Conservation (phyloP, 768 basidiomycete genomes). For the Kwoniella mangroviensis region DNA sequence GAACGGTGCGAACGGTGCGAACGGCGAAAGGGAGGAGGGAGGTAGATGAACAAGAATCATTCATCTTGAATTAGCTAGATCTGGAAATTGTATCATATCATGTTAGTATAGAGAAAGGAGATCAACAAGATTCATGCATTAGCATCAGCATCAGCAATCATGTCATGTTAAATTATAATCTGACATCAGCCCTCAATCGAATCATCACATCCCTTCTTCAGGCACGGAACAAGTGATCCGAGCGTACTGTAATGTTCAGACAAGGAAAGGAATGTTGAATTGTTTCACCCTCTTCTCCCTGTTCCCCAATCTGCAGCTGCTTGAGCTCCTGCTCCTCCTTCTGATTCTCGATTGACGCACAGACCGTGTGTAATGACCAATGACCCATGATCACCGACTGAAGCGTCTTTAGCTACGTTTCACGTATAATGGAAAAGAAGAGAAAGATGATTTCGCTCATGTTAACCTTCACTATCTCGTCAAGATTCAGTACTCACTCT, state of each 20-base stretch:
- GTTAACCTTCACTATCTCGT: no score
- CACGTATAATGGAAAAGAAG: background rate
- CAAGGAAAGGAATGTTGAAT: background rate
- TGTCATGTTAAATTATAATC: background rate
- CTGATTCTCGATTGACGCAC: background rate
- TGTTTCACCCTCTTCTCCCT: constrained; percentile 5
- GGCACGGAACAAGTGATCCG: background rate
- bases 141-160: background rate
- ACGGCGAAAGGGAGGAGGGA: no score
- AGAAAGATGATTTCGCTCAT: background rate
- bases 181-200: background rate
- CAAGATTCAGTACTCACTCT: no score
- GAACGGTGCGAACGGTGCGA: no score
- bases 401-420: no score
- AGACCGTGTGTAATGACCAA: background rate
- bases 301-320: background rate
- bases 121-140: background rate
- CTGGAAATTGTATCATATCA: no score
- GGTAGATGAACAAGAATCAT: no score
- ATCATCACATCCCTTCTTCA: background rate
- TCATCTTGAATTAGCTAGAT: no score
- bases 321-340: background rate
- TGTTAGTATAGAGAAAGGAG: background rate
- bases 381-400: background rate
- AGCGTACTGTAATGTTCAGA: background rate